A percentile compares a stretch with the other conserved stretches of the same genome.
Evolutionary conservation across 768 basidiomycete species (phyloP).

Genomic region (Auricularia cornea): DNA sequence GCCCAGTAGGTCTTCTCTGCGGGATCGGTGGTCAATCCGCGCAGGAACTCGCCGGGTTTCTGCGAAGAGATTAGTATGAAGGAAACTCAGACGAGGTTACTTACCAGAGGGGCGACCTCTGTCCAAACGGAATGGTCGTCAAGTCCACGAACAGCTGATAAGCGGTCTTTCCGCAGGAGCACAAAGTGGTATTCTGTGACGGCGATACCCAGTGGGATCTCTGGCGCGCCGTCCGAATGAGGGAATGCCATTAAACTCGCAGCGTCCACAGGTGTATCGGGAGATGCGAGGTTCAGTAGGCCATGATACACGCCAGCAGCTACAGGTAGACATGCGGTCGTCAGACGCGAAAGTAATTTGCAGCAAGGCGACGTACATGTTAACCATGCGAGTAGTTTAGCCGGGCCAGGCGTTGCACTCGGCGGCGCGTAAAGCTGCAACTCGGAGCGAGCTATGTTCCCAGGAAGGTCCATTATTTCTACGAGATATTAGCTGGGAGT

Average conservation of each 20-base stretch:
- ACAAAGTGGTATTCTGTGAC: constrained; percentile 92
- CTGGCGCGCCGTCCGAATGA: constrained; percentile 24
- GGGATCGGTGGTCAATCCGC: constrained; percentile 75
- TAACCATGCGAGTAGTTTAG: constrained; percentile 82
- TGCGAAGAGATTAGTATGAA: too few relatives aligned
- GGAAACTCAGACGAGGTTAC: constrained; percentile 17
- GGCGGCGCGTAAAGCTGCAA: constrained; percentile 71
- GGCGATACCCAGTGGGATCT: constrained; percentile 65
- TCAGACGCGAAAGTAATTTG: not conserved
- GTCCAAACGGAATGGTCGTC: constrained; percentile 80
- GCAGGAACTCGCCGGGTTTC: constrained; percentile 68
- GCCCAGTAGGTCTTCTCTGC: constrained; percentile 91
- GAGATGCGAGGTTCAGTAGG: constrained; percentile 56
- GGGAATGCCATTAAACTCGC: constrained; percentile 78
- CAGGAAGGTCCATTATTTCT: constrained; percentile 91
- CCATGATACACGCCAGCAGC: constrained; percentile 89
- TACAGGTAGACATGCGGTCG: constrained; percentile 23
- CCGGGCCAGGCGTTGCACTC: constrained; percentile 58
- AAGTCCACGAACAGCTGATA: constrained; percentile 69
- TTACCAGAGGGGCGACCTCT: constrained; percentile 71
- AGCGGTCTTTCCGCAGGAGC: constrained; percentile 68
- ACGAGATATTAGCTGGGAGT: constrained; percentile 18
- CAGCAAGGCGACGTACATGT: constrained; percentile 46
- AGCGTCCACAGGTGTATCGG: constrained; percentile 70
- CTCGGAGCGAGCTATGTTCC: constrained; percentile 65